These are phyloP conservation scores for Borovskyia barvae DNA, from an alignment of 208 protist species.

Conservation along the genomic window DNA sequence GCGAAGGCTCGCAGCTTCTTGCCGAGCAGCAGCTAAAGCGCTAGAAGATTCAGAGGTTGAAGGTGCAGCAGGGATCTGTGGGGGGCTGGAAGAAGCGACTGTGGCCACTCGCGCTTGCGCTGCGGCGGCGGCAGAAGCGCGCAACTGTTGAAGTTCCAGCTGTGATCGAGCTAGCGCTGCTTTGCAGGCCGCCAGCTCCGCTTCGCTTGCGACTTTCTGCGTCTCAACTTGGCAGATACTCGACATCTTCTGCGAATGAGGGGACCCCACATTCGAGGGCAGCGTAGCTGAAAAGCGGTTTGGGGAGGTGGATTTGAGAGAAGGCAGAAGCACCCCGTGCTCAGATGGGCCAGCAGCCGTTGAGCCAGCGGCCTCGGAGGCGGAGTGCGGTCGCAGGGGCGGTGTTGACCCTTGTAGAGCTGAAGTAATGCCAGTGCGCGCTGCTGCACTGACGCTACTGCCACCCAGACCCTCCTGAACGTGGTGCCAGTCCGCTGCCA, in stretches of 20 bases:
- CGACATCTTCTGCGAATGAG: no score
- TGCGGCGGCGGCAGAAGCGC: slow-evolving; percentile 4
- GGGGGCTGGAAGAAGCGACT: not conserved
- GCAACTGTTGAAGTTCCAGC: slow-evolving; percentile 44
- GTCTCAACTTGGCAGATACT: not conserved
- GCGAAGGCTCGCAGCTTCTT: slow-evolving; percentile 24
- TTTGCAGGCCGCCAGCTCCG: slow-evolving; percentile 31
- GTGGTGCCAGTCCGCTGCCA: slow-evolving; percentile 55
- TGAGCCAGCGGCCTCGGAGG: not conserved
- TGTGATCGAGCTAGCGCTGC: slow-evolving; percentile 45
- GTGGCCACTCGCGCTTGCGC: not conserved
- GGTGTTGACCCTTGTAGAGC: not conserved
- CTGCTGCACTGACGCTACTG: not conserved
- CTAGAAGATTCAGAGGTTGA: not conserved
- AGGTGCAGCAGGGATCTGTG: not conserved
- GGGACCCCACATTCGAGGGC: no score
- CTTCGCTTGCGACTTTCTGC: slow-evolving; percentile 1
- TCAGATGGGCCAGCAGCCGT: no score
- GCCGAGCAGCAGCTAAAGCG: slow-evolving; percentile 1
- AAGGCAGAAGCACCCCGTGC: no score
- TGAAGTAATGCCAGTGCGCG: not conserved
- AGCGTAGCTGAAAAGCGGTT: no score
- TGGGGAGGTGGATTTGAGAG: no score
- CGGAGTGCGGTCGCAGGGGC: slow-evolving; percentile 1
- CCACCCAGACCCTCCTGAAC: not conserved